These are phyloP conservation scores for Elaeagnus macrophylla DNA, from an alignment of 306 rosid genomes.

Conservation along the genomic window DNA sequence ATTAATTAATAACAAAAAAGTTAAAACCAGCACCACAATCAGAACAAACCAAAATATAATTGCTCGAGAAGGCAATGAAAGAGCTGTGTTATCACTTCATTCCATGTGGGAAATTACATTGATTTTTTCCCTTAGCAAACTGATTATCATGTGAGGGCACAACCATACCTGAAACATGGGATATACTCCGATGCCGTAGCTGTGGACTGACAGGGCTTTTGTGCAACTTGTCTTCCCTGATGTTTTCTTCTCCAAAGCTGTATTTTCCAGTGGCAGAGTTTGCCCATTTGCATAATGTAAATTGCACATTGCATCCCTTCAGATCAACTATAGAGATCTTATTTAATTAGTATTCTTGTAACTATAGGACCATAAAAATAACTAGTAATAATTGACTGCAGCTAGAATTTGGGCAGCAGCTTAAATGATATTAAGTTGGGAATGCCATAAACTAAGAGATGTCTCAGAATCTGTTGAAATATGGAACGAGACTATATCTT, in stretches of 20 bases:
- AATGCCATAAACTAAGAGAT: too few relatives aligned
- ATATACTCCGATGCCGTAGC: conserved; percentile 29
- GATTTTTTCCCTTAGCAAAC: not conserved
- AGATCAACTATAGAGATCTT: conserved; percentile 13
- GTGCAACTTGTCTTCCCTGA: conserved; percentile 11
- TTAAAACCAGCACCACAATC: conserved; percentile 15
- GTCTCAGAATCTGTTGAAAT: too few relatives aligned
- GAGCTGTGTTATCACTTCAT: not conserved
- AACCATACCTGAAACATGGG: conserved; percentile 32
- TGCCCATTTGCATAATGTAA: conserved; percentile 60
- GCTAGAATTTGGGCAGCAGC: not conserved
- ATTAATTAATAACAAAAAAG: conserved; percentile 13
- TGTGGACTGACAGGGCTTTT: conserved; percentile 19
- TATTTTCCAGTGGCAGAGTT: conserved; percentile 31
- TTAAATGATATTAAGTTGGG: too few relatives aligned
- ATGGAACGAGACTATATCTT: too few relatives aligned
- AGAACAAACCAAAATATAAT: conserved; percentile 5
- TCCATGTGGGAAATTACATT: not conserved
- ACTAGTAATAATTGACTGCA: not conserved
- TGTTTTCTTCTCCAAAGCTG: conserved; percentile 18
- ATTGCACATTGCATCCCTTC: conserved; percentile 24
- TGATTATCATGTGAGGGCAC: conserved; percentile 11
- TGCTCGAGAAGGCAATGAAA: not conserved
- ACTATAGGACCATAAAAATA: not conserved
- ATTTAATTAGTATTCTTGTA: not conserved